A percentile compares a stretch with the other conserved stretches of the same genome.
Evolutionary conservation across 2,329 filamentous ascomycete genomes (phyloP).

Genomic region (Xylariaceae sp.): DNA sequence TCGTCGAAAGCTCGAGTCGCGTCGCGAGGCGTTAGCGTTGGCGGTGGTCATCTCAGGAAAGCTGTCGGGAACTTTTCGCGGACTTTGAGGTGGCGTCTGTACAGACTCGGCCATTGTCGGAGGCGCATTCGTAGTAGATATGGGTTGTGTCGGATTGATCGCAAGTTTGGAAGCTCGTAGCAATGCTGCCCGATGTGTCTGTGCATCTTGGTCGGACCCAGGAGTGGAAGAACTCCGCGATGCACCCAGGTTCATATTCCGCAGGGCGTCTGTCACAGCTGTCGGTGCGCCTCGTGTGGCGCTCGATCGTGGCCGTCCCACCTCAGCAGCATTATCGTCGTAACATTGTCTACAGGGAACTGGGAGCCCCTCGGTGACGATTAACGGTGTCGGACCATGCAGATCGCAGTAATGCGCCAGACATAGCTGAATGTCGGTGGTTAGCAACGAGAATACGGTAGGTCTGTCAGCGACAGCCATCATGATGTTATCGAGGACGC

Average conservation of each 20-base stretch:
- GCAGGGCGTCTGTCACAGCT: slow-evolving; percentile 55
- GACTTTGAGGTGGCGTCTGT: slow-evolving; percentile 66
- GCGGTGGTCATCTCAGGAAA: slow-evolving; percentile 33
- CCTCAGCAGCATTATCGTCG: slow-evolving; percentile 49
- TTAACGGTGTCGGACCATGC: slow-evolving; percentile 72
- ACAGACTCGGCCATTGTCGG: slow-evolving; percentile 48
- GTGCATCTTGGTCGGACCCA: slow-evolving; percentile 53
- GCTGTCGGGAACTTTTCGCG: slow-evolving; percentile 49
- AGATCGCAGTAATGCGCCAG: slow-evolving; percentile 75
- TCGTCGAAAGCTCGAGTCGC: slow-evolving; percentile 65
- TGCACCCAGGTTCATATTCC: slow-evolving; percentile 53
- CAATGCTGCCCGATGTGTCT: slow-evolving; percentile 51
- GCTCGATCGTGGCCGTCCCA: slow-evolving; percentile 50
- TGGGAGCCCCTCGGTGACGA: slow-evolving; percentile 72
- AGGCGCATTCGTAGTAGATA: slow-evolving; percentile 31
- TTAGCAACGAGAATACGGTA: slow-evolving; percentile 46
- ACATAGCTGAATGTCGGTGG: slow-evolving; percentile 63
- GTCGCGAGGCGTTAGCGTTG: slow-evolving; percentile 42
- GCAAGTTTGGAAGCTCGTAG: slow-evolving; percentile 48
- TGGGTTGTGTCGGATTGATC: slow-evolving; percentile 17
- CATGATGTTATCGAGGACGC: slow-evolving; percentile 10
- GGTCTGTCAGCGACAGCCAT: slow-evolving; percentile 37
- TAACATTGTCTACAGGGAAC: slow-evolving; percentile 66
- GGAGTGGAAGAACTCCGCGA: slow-evolving; percentile 53
- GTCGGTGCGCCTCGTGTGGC: slow-evolving; percentile 46